Percentiles rank a stretch among this genome's conserved stretches.
Evolutionary conservation across 345 rosid genomes (phyloP).

Genomic region (Adansonia digitata): DNA sequence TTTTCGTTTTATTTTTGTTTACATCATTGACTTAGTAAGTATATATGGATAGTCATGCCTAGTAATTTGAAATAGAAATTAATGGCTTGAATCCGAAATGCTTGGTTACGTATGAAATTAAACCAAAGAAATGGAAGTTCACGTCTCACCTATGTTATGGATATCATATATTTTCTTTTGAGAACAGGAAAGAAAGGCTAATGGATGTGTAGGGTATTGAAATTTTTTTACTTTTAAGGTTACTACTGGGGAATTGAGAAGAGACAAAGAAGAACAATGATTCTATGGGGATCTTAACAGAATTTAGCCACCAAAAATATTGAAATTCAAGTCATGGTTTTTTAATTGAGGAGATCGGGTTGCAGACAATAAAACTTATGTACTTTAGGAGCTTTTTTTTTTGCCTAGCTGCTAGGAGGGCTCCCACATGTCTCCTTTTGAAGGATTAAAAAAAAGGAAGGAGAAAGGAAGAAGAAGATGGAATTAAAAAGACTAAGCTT

Average conservation of each 20-base stretch:
- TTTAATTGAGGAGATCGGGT: slow-evolving; percentile 11
- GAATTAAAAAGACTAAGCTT: slow-evolving; percentile 28
- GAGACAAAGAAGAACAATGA: not conserved
- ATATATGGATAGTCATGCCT: not conserved
- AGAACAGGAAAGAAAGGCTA: not conserved
- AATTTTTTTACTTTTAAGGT: not conserved
- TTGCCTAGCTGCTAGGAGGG: slow-evolving; percentile 36
- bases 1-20: not conserved
- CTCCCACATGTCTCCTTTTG: slow-evolving; percentile 55
- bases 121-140: not conserved
- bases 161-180: not conserved
- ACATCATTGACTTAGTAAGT: not conserved
- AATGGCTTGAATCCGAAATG: not conserved
- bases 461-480: not conserved
- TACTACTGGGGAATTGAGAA: not conserved
- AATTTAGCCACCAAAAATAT: slow-evolving; percentile 15
- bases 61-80: not conserved
- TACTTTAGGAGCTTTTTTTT: not conserved
- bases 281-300: slow-evolving; percentile 23
- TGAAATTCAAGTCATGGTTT: slow-evolving; percentile 29
- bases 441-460: not conserved
- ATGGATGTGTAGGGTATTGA: not conserved
- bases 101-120: not conserved
- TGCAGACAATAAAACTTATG: slow-evolving; percentile 27
- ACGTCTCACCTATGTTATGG: not conserved